Evolutionary conservation across 371 early-diverging fungal genomes (phyloP), one percentile per base, ranked within the genome.

Genomic region (Dichotomocladium elegans): DNA sequence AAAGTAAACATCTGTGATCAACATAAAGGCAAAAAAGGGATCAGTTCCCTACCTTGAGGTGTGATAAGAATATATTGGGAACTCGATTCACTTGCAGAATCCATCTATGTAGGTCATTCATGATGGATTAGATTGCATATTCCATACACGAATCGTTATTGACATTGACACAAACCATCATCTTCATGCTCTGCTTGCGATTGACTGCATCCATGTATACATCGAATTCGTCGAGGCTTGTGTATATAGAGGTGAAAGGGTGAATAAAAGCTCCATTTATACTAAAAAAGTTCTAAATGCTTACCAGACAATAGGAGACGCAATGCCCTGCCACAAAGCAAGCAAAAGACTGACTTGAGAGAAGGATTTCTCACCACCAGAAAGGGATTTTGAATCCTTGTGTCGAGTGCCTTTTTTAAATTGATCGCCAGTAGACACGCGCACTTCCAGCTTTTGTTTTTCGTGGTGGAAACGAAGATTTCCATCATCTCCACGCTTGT

Each of bases 191-290:
- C 47, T 90, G 82, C n/a, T 77, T 73, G 21, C 98, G 86, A 61
- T 98, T 98, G n/a, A 96, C 96, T 3, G 93, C 92, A 68, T 98
- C 99, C 99, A 99, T 99, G 65, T 98, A 99, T 14, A 99, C 99
- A 73, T 99, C 99, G 81, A 96, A 99, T 81, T 99, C 99, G 73
- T 99, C 99, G 59, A 99, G 73, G 48, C 87, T 86, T 66, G 11
- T 17, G 26, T 30, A 12, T 29, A 40, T 11, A 41, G n/a, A 29
- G 17, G 22, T 26, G 41, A 6, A 34, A 47, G 41, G 33, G 10
- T 21, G 4, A 7, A 17, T 41, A 7, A 30, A 46, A 33, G 1
- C 12, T 5, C 19, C 14, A 37, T 21, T 26, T 29, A 43, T 46
- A 8, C 11, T 35, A 12, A 29, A 27, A 22, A 2, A n/a, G 26